Conservation (phyloP, 352 stramenopile genomes). For the Phytophthora nicotianae region DNA sequence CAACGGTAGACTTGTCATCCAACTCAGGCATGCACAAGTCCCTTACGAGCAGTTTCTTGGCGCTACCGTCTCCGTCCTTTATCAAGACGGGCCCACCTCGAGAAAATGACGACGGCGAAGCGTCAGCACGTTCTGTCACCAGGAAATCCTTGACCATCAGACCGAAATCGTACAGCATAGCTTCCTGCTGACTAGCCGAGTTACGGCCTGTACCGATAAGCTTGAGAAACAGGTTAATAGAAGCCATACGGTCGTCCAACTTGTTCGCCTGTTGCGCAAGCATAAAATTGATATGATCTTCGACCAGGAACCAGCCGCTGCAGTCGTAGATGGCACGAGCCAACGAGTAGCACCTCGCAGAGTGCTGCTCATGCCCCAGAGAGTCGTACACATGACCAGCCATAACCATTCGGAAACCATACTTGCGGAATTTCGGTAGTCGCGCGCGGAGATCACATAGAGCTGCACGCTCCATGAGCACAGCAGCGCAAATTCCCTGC, state of each 20-base stretch:
- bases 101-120: constrained; percentile 18
- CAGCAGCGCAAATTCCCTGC: constrained; percentile 82
- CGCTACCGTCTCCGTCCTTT: constrained; percentile 35
- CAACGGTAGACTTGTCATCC: constrained; percentile 81
- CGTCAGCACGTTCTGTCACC: constrained; percentile 39
- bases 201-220: constrained; percentile 84
- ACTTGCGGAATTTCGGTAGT: constrained; percentile 85
- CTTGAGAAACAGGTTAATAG: constrained; percentile 87
- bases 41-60: constrained; percentile 69
- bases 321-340: constrained; percentile 81
- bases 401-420: constrained; percentile 91
- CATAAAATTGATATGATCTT: constrained; percentile 91
- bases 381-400: constrained; percentile 85
- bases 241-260: constrained; percentile 76
- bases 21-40: constrained; percentile 84
- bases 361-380: constrained; percentile 71
- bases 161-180: constrained; percentile 84
- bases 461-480: constrained; percentile 80
- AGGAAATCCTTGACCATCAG: constrained; percentile 85
- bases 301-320: constrained; percentile 84
- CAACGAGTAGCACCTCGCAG: constrained; percentile 81
- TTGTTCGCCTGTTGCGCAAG: constrained; percentile 83
- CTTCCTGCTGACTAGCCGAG: constrained; percentile 82
- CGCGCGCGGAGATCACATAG: constrained; percentile 78
- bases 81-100: constrained; percentile 33